Base-by-base conservation (phyloP, 352 stramenopile species). In the Phytophthora constricta region DNA sequence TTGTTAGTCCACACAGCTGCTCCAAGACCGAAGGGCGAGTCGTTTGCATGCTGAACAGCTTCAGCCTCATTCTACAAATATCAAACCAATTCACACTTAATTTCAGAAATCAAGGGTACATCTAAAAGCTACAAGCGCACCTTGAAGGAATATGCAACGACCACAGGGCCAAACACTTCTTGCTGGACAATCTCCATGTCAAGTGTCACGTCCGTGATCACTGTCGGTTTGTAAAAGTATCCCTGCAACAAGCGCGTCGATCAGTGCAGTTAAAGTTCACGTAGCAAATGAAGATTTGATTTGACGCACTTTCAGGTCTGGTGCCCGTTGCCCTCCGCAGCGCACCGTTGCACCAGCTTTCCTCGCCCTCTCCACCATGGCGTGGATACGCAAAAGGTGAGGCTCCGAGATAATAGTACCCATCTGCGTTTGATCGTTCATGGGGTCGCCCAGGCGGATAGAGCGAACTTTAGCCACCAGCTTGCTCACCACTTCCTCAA, bases 171-270 rank as follows among this genome's bases (percentile, higher is more conserved):
- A 58, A 97, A 97, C 5, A 97, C 82, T 70, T 98, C 91, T 68
- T 97, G 73, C 64, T 84, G 74, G 1, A 88, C 87, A 53, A 97
- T 96, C 47, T 83, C 90, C 80, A 91, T 92, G 58, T 79, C 73
- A 31, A 68, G 58, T 11, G 65, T 77, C 45, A 89, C 72, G 56
- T 90, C 70, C 20, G 74, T 92, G 22, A 99, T 72, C 51, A 99
- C 84, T 1, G 94, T 98, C 3, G 96, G 94, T 57, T 88, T 66
- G 77, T 97, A 98, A 68, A 97, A 99, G 51, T 96, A 92, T 43
- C 88, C 80, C 71, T 81, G 17, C 45, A 59, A 4, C 14, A 62
- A 31, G 17, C 41, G 27, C 23, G 27, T 54, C n/a, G 19, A 17
- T 55, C 5, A 39, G 47, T 22, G 11, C 14, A 45, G 11, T 7